Conservation (phyloP, 495 filamentous ascomycete genomes). For the Lepidopterella palustris region DNA sequence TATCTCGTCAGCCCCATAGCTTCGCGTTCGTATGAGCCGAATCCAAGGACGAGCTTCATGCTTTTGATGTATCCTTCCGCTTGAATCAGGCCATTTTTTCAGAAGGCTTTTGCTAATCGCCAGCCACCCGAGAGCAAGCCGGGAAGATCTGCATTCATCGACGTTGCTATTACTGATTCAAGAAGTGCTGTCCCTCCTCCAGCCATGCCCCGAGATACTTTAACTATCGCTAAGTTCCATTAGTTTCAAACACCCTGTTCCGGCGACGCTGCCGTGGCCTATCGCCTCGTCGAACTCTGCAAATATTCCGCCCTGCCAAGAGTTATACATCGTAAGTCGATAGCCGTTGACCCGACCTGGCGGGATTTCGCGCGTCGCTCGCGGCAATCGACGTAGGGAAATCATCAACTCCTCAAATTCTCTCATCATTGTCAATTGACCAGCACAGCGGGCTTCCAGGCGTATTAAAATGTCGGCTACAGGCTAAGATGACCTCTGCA, state of each 20-base stretch:
- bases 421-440: no score
- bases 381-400: not conserved
- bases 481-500: no score
- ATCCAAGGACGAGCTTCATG: not conserved
- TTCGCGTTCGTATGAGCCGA: not conserved
- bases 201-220: not conserved
- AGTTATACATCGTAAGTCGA: not conserved
- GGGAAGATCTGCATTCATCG: not conserved
- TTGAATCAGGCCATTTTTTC: not conserved
- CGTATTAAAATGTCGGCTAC: no score
- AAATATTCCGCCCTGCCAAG: conserved; percentile 4
- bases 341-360: not conserved
- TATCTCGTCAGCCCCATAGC: not conserved
- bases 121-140: no score
- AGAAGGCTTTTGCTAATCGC: not conserved
- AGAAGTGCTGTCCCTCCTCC: not conserved
- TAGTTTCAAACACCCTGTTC: no score
- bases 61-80: not conserved
- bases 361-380: not conserved
- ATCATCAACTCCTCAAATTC: no score
- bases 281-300: no score
- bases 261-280: no score
- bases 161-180: conserved; percentile 1
- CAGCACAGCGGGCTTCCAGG: no score
- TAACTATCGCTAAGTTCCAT: not conserved